phyloP scores from a whole-genome alignment of 148 eudicot genomes.

The Rhododendron molle region DNA sequence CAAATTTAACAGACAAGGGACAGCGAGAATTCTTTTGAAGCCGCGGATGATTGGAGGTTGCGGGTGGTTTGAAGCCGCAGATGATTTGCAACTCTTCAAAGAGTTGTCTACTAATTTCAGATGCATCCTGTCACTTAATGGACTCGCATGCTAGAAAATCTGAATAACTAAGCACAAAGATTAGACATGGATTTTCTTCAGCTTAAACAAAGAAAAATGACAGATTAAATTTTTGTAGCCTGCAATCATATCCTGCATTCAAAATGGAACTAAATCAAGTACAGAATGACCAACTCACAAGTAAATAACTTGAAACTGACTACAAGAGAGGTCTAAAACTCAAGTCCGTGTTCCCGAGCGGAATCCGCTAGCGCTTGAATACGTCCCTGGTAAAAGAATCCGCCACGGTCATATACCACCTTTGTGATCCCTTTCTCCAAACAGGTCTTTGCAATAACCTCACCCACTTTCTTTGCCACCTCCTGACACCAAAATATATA shows the following conservation, averaged over 20 bases:
- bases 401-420: slow-evolving; percentile 27
- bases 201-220: neutral
- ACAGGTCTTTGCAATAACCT: slow-evolving; percentile 21
- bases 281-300: neutral
- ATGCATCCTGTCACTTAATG: neutral
- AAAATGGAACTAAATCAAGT: neutral
- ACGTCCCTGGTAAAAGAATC: slow-evolving; percentile 24
- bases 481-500: slow-evolving; percentile 17
- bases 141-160: neutral
- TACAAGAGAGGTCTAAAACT: slow-evolving; percentile 10
- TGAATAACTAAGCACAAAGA: neutral
- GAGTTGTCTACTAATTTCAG: neutral
- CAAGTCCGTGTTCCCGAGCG: slow-evolving; percentile 26
- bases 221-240: neutral
- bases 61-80: neutral
- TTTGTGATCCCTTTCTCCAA: slow-evolving; percentile 25
- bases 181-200: neutral
- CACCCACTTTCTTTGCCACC: slow-evolving; percentile 27
- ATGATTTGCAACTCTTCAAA: neutral
- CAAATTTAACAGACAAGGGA: neutral
- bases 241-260: neutral
- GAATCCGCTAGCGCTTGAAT: slow-evolving; percentile 23
- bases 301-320: neutral
- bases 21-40: neutral
- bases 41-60: neutral